phyloP scores from a whole-genome alignment of 2,329 filamentous ascomycete genomes.

The Didymella arachidicola region DNA sequence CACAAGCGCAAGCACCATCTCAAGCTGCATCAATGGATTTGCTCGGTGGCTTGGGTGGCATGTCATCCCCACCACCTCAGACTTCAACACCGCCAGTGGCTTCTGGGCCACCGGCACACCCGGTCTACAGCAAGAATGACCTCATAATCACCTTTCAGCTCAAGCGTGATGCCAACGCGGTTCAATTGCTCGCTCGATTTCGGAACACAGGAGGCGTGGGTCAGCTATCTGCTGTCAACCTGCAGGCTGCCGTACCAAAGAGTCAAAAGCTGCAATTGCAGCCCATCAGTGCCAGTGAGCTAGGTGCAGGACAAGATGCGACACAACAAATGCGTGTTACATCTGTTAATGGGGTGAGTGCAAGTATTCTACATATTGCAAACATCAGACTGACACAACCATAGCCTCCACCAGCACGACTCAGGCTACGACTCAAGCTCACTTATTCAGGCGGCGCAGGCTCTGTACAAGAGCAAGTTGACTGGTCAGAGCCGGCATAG shows the following conservation, averaged over 20 bases:
- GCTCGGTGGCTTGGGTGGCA: slow-evolving; percentile 55
- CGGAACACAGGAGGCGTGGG: slow-evolving; percentile 74
- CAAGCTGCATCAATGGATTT: slow-evolving; percentile 51
- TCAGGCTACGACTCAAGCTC: slow-evolving; percentile 86
- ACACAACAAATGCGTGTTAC: slow-evolving; percentile 90
- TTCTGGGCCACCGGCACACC: slow-evolving; percentile 62
- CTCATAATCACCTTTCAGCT: slow-evolving; percentile 82
- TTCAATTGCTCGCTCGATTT: slow-evolving; percentile 86
- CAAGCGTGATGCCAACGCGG: slow-evolving; percentile 79
- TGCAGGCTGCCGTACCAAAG: slow-evolving; percentile 96
- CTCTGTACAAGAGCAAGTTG: slow-evolving; percentile 87
- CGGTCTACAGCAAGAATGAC: slow-evolving; percentile 87
- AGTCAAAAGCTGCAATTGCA: slow-evolving; percentile 92
- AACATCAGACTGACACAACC: slow-evolving; percentile 32
- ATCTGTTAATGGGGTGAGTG: slow-evolving; percentile 86
- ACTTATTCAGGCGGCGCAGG: slow-evolving; percentile 75
- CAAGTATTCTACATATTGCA: neutral
- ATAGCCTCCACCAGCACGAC: slow-evolving; percentile 71
- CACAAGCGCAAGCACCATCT: slow-evolving; percentile 51
- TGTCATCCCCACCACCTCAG: slow-evolving; percentile 58
- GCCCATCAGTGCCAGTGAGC: slow-evolving; percentile 81
- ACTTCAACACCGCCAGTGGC: slow-evolving; percentile 49
- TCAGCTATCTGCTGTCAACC: slow-evolving; percentile 74
- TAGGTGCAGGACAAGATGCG: slow-evolving; percentile 80
- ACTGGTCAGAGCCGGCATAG: slow-evolving; percentile 82